These are phyloP conservation scores for Aspergillus sp. DNA, from an alignment of 2,329 filamentous ascomycete species.

Conservation along the genomic window DNA sequence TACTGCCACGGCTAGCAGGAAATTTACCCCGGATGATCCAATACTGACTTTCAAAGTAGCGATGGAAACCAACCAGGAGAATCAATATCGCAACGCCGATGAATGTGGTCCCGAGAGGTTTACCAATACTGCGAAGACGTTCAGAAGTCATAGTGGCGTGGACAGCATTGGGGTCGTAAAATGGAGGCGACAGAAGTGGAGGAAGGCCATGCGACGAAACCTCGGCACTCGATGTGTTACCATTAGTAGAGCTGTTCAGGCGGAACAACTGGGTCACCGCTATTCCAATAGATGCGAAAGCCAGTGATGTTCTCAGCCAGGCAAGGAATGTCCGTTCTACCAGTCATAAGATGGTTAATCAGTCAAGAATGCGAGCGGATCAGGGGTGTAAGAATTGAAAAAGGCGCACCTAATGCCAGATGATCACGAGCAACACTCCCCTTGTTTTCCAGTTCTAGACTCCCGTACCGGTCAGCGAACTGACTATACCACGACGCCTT, in stretches of 20 bases:
- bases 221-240: conserved; percentile 9
- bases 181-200: conserved; percentile 20
- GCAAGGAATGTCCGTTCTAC: conserved; percentile 67
- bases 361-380: neutral
- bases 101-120: conserved; percentile 65
- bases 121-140: conserved; percentile 53
- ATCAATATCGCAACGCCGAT: conserved; percentile 61
- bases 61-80: conserved; percentile 61
- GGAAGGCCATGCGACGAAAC: conserved; percentile 17
- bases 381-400: neutral
- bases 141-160: conserved; percentile 14
- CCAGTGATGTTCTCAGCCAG: conserved; percentile 65
- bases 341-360: neutral
- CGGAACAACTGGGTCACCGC: conserved; percentile 67
- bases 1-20: conserved; percentile 62
- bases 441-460: conserved; percentile 65
- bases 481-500: conserved; percentile 47
- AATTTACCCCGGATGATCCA: conserved; percentile 68
- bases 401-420: conserved; percentile 57
- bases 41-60: conserved; percentile 67
- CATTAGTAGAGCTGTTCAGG: conserved; percentile 52
- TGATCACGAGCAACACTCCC: conserved; percentile 66
- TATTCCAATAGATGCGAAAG: conserved; percentile 66
- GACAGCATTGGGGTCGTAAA: conserved; percentile 19
- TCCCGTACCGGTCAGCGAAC: conserved; percentile 59